Evolutionary conservation across 495 filamentous ascomycete species (phyloP).

Genomic region (Beverwykella pulmonaria): DNA sequence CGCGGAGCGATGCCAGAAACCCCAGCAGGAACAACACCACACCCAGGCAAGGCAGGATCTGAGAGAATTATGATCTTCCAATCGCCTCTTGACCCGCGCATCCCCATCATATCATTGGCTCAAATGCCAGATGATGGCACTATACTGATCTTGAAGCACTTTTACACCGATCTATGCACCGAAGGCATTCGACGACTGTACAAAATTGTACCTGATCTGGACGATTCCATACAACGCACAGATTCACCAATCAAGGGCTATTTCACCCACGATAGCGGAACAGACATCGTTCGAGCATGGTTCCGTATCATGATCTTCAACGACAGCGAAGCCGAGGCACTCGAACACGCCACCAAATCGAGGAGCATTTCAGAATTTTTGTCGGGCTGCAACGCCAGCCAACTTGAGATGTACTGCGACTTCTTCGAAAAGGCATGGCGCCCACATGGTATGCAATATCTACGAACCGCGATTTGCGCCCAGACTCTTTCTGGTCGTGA

Average conservation of each 20-base stretch:
- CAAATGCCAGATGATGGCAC: conserved; percentile 20
- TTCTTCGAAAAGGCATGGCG: conserved; percentile 34
- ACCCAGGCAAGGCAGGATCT: background rate
- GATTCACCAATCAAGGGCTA: background rate
- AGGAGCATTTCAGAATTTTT: conserved; percentile 16
- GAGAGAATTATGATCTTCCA: conserved; percentile 14
- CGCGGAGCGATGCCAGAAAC: conserved; percentile 4
- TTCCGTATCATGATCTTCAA: conserved; percentile 29
- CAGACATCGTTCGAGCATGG: conserved; percentile 27
- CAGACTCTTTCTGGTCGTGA: conserved; percentile 17
- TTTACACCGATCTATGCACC: conserved; percentile 24
- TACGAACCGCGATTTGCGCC: conserved; percentile 22
- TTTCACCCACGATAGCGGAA: conserved; percentile 7
- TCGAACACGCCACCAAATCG: conserved; percentile 20
- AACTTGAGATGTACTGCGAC: conserved; percentile 23
- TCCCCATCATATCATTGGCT: conserved; percentile 9
- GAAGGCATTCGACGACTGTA: conserved; percentile 21
- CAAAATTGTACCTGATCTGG: conserved; percentile 22
- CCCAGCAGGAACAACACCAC: conserved; percentile 1
- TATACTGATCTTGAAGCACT: conserved; percentile 28
- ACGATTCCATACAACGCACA: background rate
- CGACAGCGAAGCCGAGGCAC: conserved; percentile 30
- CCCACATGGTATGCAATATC: conserved; percentile 24
- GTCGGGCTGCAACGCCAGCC: conserved; percentile 13
- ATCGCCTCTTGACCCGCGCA: conserved; percentile 19